Evolutionary conservation across 179 eudicot genomes (phyloP), one percentile per base, ranked within the genome.

Genomic region (Heliamphora pulchella): DNA sequence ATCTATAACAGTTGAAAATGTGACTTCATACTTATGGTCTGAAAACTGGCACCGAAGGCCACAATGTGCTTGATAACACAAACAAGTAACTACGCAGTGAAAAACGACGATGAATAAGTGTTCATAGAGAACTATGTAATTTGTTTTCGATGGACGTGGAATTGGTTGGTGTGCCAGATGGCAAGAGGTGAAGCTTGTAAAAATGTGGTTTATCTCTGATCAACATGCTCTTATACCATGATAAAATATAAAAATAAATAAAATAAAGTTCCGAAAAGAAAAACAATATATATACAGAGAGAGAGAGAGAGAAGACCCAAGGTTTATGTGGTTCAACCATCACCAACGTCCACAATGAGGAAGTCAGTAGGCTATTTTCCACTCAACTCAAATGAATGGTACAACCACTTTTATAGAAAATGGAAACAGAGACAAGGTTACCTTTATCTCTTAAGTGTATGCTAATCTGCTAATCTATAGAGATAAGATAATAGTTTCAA

Each of bases 171-270:
- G 5, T 65, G 15, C 70, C 8, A 65, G 70, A 65, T 39, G 17
- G 46, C 10, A 15, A 44, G 4, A 66, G 71, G 10, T 31, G 31
- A 8, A 31, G 70, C 44, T 65, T 65, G 70, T 44, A 9, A 64
- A 66, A 31, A 31, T 31, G 31, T 31, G 31, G 31, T 31, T 31
- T 31, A 31, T 31, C 31, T 31, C 0, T 9, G 1, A 39, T 66
- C 71, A 41, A 66, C 71, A 44, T 66, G 71, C 48, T 65, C 46
- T 66, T 10, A 11, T 66, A 65, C 71, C 39, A 41, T 39, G 71
- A 3, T 66, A 39, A 46, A 66, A 39, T 39, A 11, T 64, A 8
- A 2, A 5, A 4, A 66, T 41, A 41, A 66, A 41, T 39, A 31
- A 65, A 11, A 31, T 5, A 65, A 64, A 65, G 22, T 31, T 31